Evolutionary conservation across 1,284 basidiomycete species (phyloP), one percentile per base, ranked within the genome.

Genomic region (Pulveroboletus ridleyi): DNA sequence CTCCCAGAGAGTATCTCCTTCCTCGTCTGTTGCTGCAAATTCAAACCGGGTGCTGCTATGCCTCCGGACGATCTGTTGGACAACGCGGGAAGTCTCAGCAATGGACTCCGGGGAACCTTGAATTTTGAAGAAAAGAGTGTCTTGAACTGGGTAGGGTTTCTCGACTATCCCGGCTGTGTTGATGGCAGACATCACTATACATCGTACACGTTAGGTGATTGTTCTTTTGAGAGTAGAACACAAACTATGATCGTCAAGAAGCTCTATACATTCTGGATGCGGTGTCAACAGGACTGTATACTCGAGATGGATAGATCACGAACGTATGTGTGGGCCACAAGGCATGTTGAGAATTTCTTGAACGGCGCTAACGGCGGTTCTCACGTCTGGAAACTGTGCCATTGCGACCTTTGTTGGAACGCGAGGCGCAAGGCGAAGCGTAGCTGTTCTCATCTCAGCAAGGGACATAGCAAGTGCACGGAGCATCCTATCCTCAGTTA

Each of bases 41-140:
- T 90, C 83, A 70, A 96, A 94, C 55, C 83, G 83, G 18, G 77
- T 81, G 60, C 92, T 89, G 3, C 89, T 86, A 73, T 96, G 89
- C 69, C 82, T 86, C 66, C 86, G 82, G 15, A 89, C 84, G 53
- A 96, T 87, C 17, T 76, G 71, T 70, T 88, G 79, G 50, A 94
- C 84, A 7, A 81, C 78, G 57, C 84, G 81, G 3, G 91, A 86
- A 0, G 93, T 86, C 44, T 86, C 83, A 23, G 86, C 76, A 69
- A 95, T 89, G 7, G 87, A 83, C 6, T 82, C 78, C 2, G 85
- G 80, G 47, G 92, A 87, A 15, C 89, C 89, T 78, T 95, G 94
- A 62, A 96, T 87, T 78, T 97, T 98, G 83, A 98, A 93, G 81
- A 96, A 96, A 18, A 97, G 84, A 0, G 90, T 90, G 71, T 95